Base-by-base conservation (phyloP, 2,329 filamentous ascomycete species). In the Fusarium tjaetaba region DNA sequence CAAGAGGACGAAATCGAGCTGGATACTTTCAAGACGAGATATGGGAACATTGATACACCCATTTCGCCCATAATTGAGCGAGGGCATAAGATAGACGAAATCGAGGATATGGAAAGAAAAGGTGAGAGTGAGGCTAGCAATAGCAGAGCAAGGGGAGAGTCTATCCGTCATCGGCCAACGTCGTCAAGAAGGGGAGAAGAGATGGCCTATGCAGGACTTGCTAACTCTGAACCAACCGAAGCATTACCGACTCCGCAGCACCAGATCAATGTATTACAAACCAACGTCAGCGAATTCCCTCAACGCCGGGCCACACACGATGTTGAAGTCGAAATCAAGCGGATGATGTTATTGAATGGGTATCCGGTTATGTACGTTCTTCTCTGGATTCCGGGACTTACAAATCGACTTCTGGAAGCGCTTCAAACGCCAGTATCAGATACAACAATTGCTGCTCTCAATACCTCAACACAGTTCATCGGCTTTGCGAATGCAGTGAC, bases 301-400 rank as follows among this genome's bases (percentile, higher is more conserved):
- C 76, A 76, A 7, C 72, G 74, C 11, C 67, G 72, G 41, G 61
- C 41, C 9, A 55, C 67, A 0, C 62, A 55, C 22, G 67, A 76
- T 18, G 64, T 76, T 14, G 74, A 77, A 49, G 45, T 68, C 1
- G 75, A 77, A 43, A 71, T 77, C 26, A 77, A 74, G 48, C 51
- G 74, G 11, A 77, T 77, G 76, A 75, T 77, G 72, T 57, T 77
- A 3, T 48, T 77, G 5, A 77, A 77, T 32, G 75, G 52, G 4
- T 77, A 77, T n/a, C 76, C 76, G 11, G 59, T 77, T 14, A 69
- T 77, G 66, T 77, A 77, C 16, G 70, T 77, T 5, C 38, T 77
- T 2, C 64, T 77, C 5, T 77, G 76, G 76, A 71, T 65, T 4
- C 76, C 75, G 2, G 75, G 76, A 3, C 66, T 77, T 7, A 56